phyloP scores from a whole-genome alignment of 2,329 filamentous ascomycete species.

The Amesomyces nigricolor region DNA sequence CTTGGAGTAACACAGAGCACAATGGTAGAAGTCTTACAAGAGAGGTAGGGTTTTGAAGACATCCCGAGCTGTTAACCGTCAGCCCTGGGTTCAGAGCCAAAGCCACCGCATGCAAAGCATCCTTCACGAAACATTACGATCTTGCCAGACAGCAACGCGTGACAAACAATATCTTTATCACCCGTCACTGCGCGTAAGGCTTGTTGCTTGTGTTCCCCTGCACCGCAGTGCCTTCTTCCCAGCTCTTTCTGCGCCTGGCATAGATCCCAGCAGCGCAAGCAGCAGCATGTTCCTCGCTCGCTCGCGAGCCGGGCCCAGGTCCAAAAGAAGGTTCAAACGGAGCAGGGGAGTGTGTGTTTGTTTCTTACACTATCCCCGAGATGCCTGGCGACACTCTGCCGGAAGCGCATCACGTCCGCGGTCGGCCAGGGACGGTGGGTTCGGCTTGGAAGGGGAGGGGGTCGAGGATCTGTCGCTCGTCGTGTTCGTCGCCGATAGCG shows the following conservation, averaged over 20 bases:
- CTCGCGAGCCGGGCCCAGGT: background rate
- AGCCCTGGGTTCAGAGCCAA: background rate
- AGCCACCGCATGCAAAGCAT: background rate
- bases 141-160: background rate
- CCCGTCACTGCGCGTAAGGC: too few species aligned
- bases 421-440: background rate
- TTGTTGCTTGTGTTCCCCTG: too few species aligned
- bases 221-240: too few species aligned
- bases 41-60: slow-evolving; percentile 39
- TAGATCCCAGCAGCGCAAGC: background rate
- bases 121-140: background rate
- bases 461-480: too few species aligned
- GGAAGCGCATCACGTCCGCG: slow-evolving; percentile 22
- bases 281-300: background rate
- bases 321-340: background rate
- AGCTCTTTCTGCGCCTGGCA: too few species aligned
- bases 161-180: background rate
- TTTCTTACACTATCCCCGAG: slow-evolving; percentile 26
- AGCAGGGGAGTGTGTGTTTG: background rate
- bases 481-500: too few species aligned
- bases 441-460: too few species aligned
- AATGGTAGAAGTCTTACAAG: slow-evolving; percentile 34
- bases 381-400: slow-evolving; percentile 24
- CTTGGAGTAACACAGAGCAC: background rate
- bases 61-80: slow-evolving; percentile 15